Conservation (phyloP, 345 rosid genomes). For the Murraya koenigii region DNA sequence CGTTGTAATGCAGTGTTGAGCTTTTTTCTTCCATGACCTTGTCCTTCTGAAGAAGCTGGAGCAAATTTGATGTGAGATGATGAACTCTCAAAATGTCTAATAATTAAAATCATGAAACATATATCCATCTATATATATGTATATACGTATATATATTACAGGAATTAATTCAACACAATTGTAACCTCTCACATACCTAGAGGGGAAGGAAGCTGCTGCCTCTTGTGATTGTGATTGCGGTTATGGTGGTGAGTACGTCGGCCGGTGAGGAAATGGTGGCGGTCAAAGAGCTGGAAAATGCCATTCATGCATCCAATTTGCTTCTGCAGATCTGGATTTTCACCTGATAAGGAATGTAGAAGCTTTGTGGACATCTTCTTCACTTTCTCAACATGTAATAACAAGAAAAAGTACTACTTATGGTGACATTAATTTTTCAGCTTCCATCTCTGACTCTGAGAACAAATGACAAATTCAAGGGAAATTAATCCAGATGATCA, state of each 20-base stretch:
- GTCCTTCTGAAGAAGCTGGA: slow-evolving; percentile 35
- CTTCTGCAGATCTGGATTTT: slow-evolving; percentile 65
- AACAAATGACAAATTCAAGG: neutral
- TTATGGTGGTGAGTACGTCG: slow-evolving; percentile 37
- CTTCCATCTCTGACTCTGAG: neutral
- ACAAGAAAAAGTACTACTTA: neutral
- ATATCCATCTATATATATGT: too few species aligned
- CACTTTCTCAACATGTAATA: neutral
- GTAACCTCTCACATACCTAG: slow-evolving; percentile 37
- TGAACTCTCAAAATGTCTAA: neutral
- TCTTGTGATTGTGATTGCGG: slow-evolving; percentile 18
- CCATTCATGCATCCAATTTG: slow-evolving; percentile 93
- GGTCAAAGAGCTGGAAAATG: slow-evolving; percentile 74
- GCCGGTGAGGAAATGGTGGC: slow-evolving; percentile 55
- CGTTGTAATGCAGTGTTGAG: slow-evolving; percentile 32
- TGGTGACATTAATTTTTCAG: neutral
- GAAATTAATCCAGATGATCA: neutral
- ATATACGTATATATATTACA: too few species aligned
- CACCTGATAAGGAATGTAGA: slow-evolving; percentile 59
- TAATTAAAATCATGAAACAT: too few species aligned
- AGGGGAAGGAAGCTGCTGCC: slow-evolving; percentile 39
- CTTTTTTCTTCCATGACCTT: slow-evolving; percentile 34
- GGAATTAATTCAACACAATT: neutral
- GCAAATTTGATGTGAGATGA: slow-evolving; percentile 21
- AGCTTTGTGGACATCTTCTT: slow-evolving; percentile 64